Evolutionary conservation across 2,329 filamentous ascomycete genomes (phyloP), one percentile per base, ranked within the genome.

Genomic region (Verticillium alfalfae): DNA sequence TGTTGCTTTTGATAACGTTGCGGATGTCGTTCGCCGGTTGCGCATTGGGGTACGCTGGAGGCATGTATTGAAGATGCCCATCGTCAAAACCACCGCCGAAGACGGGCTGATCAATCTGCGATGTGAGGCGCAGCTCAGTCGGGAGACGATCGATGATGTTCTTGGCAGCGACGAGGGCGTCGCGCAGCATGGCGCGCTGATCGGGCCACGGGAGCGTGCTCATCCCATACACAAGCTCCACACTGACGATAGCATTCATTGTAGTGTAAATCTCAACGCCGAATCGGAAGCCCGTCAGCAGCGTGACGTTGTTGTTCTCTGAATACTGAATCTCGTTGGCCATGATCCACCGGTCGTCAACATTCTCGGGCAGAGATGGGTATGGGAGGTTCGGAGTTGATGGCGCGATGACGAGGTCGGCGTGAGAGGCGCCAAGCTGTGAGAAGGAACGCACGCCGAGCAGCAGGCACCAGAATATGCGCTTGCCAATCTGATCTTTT

Each of bases 381-480:
- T 95, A 92, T 5, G 87, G 89, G 54, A 92, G 86, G 34, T 83
- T 87, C 0, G 87, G 86, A 0, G 91, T 96, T 1, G 89, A 87
- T 3, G 92, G 92, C 9, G 90, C 86, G 58, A 96, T 87, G 39
- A 90, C 83, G 41, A 93, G 78, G 67, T 93, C 91, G 39, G 85
- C 85, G 64, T 90, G 88, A 0, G 85, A 85, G 16, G 86, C 85
- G 38, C 91, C 92, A 18, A 95, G 78, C 70, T 96, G 92, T 61
- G 90, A 85, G 72, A 96, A 86, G 13, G 76, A 88, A 84, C 88
- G 83, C 63, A 91, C 84, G 38, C 88, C 88, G 5, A 93, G 85
- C 64, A 95, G 87, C 67, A 93, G 82, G 26, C 91, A 88, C 88
- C 93, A 97, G 72, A 96, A 97, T 49, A 96, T 88, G 65, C 90